phyloP scores from a whole-genome alignment of 2,329 filamentous ascomycete species.

The Nectriaceae sp. region DNA sequence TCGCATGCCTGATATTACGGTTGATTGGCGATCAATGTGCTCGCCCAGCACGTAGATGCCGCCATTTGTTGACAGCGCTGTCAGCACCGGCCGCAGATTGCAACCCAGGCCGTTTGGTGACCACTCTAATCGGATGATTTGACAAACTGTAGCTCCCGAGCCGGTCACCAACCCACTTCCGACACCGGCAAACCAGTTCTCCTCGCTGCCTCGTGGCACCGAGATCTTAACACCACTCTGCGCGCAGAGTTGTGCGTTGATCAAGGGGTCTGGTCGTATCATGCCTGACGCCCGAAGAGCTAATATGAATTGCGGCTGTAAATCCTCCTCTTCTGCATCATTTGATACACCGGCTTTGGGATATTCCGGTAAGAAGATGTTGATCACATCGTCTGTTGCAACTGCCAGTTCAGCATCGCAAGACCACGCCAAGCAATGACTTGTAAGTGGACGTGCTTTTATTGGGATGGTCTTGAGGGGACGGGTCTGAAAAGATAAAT shows the following conservation, averaged over 20 bases:
- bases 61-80: conserved; percentile 52
- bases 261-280: conserved; percentile 41
- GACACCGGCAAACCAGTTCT: conserved; percentile 42
- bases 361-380: conserved; percentile 53
- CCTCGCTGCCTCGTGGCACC: conserved; percentile 21
- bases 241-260: conserved; percentile 48
- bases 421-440: conserved; percentile 52
- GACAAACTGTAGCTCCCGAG: conserved; percentile 53
- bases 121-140: conserved; percentile 57
- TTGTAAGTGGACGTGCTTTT: conserved; percentile 45
- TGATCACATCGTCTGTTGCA: conserved; percentile 56
- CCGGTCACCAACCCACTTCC: conserved; percentile 49
- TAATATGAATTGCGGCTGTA: conserved; percentile 36
- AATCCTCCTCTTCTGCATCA: conserved; percentile 29
- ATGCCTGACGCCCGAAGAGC: conserved; percentile 35
- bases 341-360: conserved; percentile 25
- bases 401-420: conserved; percentile 60
- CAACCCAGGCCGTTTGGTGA: conserved; percentile 60
- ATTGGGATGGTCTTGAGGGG: conserved; percentile 50
- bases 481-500: conserved; percentile 36
- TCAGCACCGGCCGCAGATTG: conserved; percentile 54
- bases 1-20: conserved; percentile 32
- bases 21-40: conserved; percentile 32
- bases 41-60: conserved; percentile 55
- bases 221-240: conserved; percentile 39